Base-by-base conservation (phyloP, 495 filamentous ascomycete genomes). In the Penicillium samsonianum region DNA sequence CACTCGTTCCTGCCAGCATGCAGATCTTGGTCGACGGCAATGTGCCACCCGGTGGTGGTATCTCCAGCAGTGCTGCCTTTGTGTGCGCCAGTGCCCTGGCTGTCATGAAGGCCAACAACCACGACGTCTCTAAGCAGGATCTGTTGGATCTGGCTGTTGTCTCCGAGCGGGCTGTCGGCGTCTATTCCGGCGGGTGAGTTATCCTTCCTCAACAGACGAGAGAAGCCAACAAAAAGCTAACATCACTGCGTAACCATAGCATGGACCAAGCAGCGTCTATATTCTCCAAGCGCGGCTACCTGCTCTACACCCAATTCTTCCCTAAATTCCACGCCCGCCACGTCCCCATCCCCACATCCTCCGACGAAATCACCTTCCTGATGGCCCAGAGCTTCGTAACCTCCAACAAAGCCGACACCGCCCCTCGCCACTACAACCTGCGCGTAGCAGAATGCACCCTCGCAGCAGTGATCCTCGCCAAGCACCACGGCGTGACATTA, bases 231-330 rank as follows among this genome's bases (percentile, higher is more conserved):
- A 84, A 44, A 33, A 38, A 33, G 5, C 51, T 59, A 46, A 59
- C 56, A 3, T 20, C 33, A 35, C 0, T 25, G 4, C 17, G 46
- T 25, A 43, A 25, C 38, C 5, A 38, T 19, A 78, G 75, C 23
- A 98, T 98, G 94, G 94, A 98, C 70, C 95, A 98, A 74, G 88
- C 91, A n/a, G 94, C 94, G 25, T 96, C 92, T 5, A 92, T 98
- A 58, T 94, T 98, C 72, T 90, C 90, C 3, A 77, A 88, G 63
- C 83, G 85, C 49, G 94, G 90, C 53, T 91, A 86, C 53, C 90
- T 94, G 23, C 82, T 96, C 35, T 91, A 94, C 68, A 93, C 96
- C 53, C 89, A 87, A 43, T 98, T 98, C 79, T 85, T 83, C 52
- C 94, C 95, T 3, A 75, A 74, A n/a, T 86, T 98, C 45, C 76